These are phyloP conservation scores for maize (Zea mays) DNA, from an alignment of 176 grass and related monocot genomes.

Conservation along the genomic window DNA sequence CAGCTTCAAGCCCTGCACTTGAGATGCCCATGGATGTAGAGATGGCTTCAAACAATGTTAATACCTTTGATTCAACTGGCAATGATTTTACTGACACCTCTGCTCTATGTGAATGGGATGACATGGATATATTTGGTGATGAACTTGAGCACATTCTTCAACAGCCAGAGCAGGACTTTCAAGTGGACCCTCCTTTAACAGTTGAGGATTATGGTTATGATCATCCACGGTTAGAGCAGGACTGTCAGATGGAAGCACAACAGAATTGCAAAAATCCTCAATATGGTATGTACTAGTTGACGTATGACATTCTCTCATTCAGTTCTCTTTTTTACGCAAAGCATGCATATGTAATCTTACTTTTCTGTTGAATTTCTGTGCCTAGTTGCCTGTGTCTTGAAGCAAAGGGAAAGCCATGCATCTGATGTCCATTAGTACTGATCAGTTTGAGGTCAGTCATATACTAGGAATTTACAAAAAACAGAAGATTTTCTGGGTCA, in stretches of 20 bases:
- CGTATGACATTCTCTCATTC: neutral
- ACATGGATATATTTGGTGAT: slow-evolving; percentile 24
- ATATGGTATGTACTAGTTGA: slow-evolving; percentile 41
- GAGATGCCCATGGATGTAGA: slow-evolving; percentile 39
- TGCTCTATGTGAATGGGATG: slow-evolving; percentile 37
- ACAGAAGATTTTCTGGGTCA: neutral
- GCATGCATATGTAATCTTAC: neutral
- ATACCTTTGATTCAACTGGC: slow-evolving; percentile 26
- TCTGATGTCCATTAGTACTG: neutral
- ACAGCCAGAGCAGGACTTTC: slow-evolving; percentile 28
- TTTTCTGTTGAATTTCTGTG: slow-evolving; percentile 4
- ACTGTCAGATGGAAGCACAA: slow-evolving; percentile 48
- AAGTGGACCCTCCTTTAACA: slow-evolving; percentile 32
- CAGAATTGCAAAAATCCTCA: slow-evolving; percentile 40
- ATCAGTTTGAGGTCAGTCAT: neutral
- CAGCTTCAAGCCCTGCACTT: slow-evolving; percentile 35
- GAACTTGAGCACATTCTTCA: slow-evolving; percentile 27
- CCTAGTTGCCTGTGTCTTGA: neutral
- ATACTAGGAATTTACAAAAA: neutral
- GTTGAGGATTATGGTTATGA: slow-evolving; percentile 48
- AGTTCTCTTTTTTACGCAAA: slow-evolving; percentile 1
- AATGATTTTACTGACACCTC: slow-evolving; percentile 25
- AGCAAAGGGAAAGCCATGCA: slow-evolving; percentile 9
- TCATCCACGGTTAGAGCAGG: slow-evolving; percentile 25
- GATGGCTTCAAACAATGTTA: slow-evolving; percentile 26